Evolutionary conservation across 129 eudicot genomes (phyloP).

Genomic region (Scalesia atractyloides): DNA sequence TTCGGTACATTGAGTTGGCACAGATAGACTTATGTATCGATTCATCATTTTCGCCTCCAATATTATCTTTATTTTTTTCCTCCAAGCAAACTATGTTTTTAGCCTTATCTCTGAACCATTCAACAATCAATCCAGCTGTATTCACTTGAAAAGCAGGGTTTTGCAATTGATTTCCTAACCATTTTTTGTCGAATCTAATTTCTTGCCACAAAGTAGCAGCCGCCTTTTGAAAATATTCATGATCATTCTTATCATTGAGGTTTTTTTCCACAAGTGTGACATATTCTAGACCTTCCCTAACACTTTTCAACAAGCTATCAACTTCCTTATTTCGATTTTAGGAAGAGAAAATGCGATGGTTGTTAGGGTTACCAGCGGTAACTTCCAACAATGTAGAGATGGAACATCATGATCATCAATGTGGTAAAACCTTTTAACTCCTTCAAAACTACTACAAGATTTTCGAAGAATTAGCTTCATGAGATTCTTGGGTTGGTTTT

Average conservation of each 20-base stretch:
- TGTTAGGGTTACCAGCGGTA: not conserved
- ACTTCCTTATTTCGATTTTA: too few relatives aligned
- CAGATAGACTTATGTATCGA: not conserved
- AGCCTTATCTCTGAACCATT: not conserved
- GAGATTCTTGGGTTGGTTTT: not conserved
- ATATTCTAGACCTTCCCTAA: too few relatives aligned
- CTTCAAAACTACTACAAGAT: not conserved
- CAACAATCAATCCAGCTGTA: not conserved
- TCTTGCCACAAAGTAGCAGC: slow-evolving; percentile 10
- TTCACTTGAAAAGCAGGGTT: not conserved
- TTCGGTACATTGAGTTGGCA: not conserved
- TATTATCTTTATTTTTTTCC: not conserved
- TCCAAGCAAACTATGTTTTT: not conserved
- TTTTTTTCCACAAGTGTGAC: too few relatives aligned
- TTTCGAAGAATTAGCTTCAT: not conserved
- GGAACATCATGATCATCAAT: not conserved
- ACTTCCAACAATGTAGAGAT: not conserved
- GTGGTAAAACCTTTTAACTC: not conserved
- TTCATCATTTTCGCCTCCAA: not conserved
- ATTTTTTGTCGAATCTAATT: not conserved
- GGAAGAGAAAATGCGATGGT: too few relatives aligned
- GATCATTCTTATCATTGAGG: too few relatives aligned
- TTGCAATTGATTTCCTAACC: slow-evolving; percentile 4
- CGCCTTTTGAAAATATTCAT: too few relatives aligned
- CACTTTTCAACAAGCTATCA: too few relatives aligned